Evolutionary conservation across 352 stramenopile species (phyloP), one percentile per base, ranked within the genome.

Genomic region (Halophytophthora batemanensis): DNA sequence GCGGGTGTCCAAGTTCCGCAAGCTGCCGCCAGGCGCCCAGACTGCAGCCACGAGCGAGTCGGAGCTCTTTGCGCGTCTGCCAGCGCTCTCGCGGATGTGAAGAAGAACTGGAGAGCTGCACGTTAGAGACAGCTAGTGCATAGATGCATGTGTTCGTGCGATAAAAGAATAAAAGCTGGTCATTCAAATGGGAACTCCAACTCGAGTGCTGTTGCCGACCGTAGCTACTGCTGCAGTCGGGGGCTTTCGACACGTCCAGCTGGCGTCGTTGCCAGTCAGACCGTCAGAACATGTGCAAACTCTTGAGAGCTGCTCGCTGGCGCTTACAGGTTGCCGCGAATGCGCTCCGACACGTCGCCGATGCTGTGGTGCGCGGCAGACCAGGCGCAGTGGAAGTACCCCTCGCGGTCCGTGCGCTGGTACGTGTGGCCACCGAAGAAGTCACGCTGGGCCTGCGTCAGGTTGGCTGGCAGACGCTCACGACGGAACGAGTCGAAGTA

Each of bases 391-490:
- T 99, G 97, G 77, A 98, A 99, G 44, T 83, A 82, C 46, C 96
- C 95, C 47, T 97, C 87, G 49, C 85, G 82, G 80, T 98, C 94
- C 59, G 82, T 96, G 65, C 94, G 90, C 68, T 99, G 87, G 76
- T 97, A 99, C 21, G 96, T 99, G 82, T 99, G 97, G 53, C 94
- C 95, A 36, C 97, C 97, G 69, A 99, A 99, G 76, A 99, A 99
- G 77, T 99, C 97, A 50, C 97, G 89, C 81, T 99, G 97, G n/a
- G 96, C 96, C 77, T 99, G 97, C 25, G 96, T 97, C 37, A 99
- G 73, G 75, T 99, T 99, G 45, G 96, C 95, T 11, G 96, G 94
- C 42, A 99, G 79, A 29, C 76, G 78, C 50, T 90, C 88, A 50
- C 95, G 85, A 66, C 97, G 91, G 88, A 99, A 99, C 62, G 86